Evolutionary conservation across 176 grass and related monocot species (phyloP).

Genomic region (Dendrocalamus sinicus): DNA sequence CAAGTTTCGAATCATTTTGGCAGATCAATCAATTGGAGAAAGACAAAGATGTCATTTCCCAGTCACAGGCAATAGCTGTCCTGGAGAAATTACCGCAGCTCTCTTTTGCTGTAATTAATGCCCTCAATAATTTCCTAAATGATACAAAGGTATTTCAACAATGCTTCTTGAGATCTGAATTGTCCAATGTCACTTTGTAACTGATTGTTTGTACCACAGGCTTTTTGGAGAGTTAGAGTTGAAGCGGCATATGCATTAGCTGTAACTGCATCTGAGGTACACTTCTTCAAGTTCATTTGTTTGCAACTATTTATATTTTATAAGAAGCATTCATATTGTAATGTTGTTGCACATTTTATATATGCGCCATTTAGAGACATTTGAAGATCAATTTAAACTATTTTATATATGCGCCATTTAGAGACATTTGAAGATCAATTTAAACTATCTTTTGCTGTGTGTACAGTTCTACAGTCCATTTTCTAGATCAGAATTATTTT

Average conservation of each 20-base stretch:
- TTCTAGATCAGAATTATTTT: conserved; percentile 13
- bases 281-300: conserved; percentile 33
- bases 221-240: conserved; percentile 96
- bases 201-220: conserved; percentile 53
- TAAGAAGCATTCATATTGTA: not conserved
- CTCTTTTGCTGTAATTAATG: conserved; percentile 87
- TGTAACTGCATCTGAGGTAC: conserved; percentile 82
- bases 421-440: no score
- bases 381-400: no score
- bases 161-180: conserved; percentile 40
- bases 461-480: not conserved
- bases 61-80: conserved; percentile 92
- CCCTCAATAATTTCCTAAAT: conserved; percentile 96
- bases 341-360: not conserved
- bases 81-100: conserved; percentile 80
- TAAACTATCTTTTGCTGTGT: not conserved
- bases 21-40: conserved; percentile 99
- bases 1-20: conserved; percentile 32
- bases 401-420: no score
- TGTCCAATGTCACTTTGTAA: conserved; percentile 38
- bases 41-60: conserved; percentile 97
- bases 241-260: conserved; percentile 97
- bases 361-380: conserved; percentile 8
- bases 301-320: conserved; percentile 29
- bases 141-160: conserved; percentile 82